Evolutionary conservation across 1,284 basidiomycete species (phyloP), one percentile per base, ranked within the genome.

Genomic region (Marasmius oreades): DNA sequence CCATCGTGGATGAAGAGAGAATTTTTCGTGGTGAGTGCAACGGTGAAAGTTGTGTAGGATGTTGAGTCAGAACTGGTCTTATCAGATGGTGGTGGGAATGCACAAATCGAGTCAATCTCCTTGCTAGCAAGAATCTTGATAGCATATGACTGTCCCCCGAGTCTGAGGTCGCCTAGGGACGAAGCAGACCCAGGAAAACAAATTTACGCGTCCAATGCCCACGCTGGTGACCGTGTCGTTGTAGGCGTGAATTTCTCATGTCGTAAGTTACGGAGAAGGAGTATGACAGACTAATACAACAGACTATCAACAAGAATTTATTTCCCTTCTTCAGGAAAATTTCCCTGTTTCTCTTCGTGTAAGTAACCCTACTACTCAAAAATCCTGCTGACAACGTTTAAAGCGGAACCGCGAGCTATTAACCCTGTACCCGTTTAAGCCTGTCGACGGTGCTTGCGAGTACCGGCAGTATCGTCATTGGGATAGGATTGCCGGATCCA

Each of bases 1-100:
- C 69, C 64, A 73, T 64, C 47, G 73, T 66, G 51, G 54, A 52
- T 50, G n/a, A 54, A 18, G 28, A 36, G 10, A 36, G 26, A 51
- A 36, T 26, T 43, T 11, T 50, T 36, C 22, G 45, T 47, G 57
- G 48, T 53, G 47, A 48, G 36, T 22, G 51, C n/a, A 31, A 23
- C 33, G 33, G 44, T 51, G 37, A 51, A 56, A 51, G 33, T 34
- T 22, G 43, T 22, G 34, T 34, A 18, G 44, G 47, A 26, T n/a
- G 46, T 45, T 45, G 53, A 59, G 58, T 59, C 58, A 59, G 52
- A 22, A 14, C 12, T 18, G 26, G 51, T 43, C 58, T 59, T 59
- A 59, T 59, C 58, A 59, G 58, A 59, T 59, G 55, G 55, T 54
- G 51, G 51, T 55, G 58, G 46, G 53, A 58, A 58, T 48, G 47